phyloP scores from a whole-genome alignment of 306 rosid genomes.

The Macrotyloma uniflorum region DNA sequence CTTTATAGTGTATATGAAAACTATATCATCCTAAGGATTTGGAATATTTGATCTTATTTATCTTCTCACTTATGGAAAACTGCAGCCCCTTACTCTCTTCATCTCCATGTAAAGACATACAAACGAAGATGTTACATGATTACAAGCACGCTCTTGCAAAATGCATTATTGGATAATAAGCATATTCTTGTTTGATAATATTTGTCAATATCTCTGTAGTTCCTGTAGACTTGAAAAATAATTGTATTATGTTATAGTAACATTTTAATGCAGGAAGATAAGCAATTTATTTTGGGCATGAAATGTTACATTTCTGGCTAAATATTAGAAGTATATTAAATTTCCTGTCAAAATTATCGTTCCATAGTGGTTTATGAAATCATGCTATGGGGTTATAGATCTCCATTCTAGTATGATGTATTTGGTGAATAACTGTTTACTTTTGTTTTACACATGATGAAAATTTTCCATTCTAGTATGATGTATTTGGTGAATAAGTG shows the following conservation, averaged over 20 bases:
- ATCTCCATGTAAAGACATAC: neutral
- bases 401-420: neutral
- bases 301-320: neutral
- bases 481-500: neutral
- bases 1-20: neutral
- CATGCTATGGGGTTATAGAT: neutral
- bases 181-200: constrained; percentile 1
- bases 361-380: neutral
- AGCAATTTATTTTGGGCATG: neutral
- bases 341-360: constrained; percentile 10
- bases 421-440: neutral
- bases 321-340: neutral
- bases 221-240: constrained; percentile 1
- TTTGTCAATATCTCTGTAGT: neutral
- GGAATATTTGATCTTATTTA: constrained; percentile 1
- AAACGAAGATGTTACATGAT: neutral
- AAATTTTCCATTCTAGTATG: neutral
- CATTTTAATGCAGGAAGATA: constrained; percentile 7
- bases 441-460: neutral
- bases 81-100: neutral
- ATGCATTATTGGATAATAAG: neutral
- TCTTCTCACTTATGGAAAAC: constrained; percentile 2
- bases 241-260: neutral
- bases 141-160: neutral
- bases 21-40: neutral